phyloP scores from a whole-genome alignment of 2,329 filamentous ascomycete genomes.

The Paecilomyces sp. region DNA sequence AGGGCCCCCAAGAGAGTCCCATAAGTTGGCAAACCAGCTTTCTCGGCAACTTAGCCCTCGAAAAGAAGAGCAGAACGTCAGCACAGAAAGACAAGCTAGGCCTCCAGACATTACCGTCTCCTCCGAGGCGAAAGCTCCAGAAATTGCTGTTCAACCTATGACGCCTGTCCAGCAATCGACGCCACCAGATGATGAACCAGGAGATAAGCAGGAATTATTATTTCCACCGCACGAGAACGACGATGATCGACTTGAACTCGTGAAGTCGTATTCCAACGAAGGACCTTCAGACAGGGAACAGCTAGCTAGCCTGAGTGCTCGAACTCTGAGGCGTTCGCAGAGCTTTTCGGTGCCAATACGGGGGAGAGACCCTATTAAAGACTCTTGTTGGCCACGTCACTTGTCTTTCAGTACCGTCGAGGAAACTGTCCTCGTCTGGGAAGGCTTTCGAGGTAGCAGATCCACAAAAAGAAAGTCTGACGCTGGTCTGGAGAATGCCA shows the following conservation, averaged over 20 bases:
- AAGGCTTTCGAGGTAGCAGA: constrained; percentile 17
- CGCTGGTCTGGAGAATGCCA: constrained; percentile 32
- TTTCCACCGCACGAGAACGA: constrained; percentile 14
- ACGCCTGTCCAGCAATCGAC: constrained; percentile 12
- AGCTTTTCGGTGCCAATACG: constrained; percentile 24
- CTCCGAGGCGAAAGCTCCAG: constrained; percentile 17
- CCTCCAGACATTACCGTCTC: background rate
- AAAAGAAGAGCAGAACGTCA: constrained; percentile 8
- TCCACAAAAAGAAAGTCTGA: constrained; percentile 26
- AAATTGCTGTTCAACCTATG: constrained; percentile 25
- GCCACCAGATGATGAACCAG: constrained; percentile 9
- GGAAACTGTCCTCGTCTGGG: constrained; percentile 34
- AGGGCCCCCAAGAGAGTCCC: constrained; percentile 9
- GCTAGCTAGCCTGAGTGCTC: constrained; percentile 17
- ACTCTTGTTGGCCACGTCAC: constrained; percentile 32
- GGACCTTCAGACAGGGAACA: constrained; percentile 20
- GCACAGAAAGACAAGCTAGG: constrained; percentile 7
- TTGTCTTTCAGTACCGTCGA: constrained; percentile 43
- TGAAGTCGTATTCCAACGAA: constrained; percentile 21
- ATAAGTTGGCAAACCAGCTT: background rate
- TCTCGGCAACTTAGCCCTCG: background rate
- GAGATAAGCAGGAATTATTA: background rate
- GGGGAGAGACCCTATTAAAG: constrained; percentile 13
- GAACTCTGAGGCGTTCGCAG: constrained; percentile 29
- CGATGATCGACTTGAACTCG: constrained; percentile 20